Conservation (phyloP, 1,284 basidiomycete genomes). For the Pholiota adiposa region DNA sequence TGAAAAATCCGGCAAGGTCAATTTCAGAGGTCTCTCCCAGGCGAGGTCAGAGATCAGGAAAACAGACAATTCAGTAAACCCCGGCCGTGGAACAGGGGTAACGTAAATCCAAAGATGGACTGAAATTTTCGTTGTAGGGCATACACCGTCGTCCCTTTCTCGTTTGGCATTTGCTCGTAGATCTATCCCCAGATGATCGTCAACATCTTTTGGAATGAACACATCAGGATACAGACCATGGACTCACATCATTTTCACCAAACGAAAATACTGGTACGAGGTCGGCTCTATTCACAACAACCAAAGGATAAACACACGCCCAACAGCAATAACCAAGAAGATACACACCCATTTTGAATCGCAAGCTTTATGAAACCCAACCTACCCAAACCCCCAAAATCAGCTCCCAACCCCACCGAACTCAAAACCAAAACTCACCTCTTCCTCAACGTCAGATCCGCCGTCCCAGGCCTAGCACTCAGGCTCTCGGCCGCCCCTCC, state of each 20-base stretch:
- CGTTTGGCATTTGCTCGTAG: slow-evolving; percentile 94
- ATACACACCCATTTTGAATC: slow-evolving; percentile 83
- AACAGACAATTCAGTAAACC: slow-evolving; percentile 88
- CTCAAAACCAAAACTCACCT: slow-evolving; percentile 48
- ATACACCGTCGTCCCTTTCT: slow-evolving; percentile 90
- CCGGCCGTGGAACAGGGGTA: slow-evolving; percentile 94
- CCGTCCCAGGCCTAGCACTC: slow-evolving; percentile 92
- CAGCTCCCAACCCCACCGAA: background rate
- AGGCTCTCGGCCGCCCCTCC: slow-evolving; percentile 96
- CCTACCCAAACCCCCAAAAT: slow-evolving; percentile 48
- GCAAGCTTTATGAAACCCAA: slow-evolving; percentile 97
- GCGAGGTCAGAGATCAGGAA: too few species aligned
- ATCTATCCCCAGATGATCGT: slow-evolving; percentile 56
- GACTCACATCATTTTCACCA: slow-evolving; percentile 93
- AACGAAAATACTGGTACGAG: slow-evolving; percentile 96
- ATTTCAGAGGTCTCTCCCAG: too few species aligned
- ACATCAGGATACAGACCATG: background rate
- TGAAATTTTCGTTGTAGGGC: slow-evolving; percentile 90
- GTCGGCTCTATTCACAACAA: slow-evolving; percentile 65
- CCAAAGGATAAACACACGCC: background rate
- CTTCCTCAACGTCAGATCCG: slow-evolving; percentile 87
- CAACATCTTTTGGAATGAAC: too few species aligned
- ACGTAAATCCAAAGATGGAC: slow-evolving; percentile 90
- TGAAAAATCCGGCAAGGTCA: slow-evolving; percentile 30
- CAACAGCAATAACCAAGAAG: background rate